These are phyloP conservation scores for Benincasa hispida DNA, from an alignment of 306 rosid genomes.

Conservation along the genomic window DNA sequence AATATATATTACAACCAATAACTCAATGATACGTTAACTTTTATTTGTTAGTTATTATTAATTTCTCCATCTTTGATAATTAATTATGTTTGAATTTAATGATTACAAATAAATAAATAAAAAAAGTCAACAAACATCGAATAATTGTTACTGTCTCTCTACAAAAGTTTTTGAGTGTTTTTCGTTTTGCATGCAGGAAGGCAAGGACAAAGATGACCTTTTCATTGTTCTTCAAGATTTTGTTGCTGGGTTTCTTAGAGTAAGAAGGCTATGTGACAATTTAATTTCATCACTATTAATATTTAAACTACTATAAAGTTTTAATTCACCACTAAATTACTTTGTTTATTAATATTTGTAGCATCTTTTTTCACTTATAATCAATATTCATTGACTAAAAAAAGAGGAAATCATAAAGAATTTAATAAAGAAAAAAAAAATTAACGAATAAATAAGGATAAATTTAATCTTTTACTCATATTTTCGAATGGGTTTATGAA, in stretches of 20 bases:
- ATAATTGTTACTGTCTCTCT: background rate
- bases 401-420: background rate
- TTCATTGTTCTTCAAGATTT: slow-evolving; percentile 20
- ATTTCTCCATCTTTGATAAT: too few species aligned
- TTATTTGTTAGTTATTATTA: too few species aligned
- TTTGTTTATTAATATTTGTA: background rate
- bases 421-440: too few species aligned
- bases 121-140: background rate
- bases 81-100: background rate
- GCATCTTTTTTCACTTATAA: too few species aligned
- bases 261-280: background rate
- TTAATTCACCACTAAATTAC: background rate
- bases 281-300: background rate
- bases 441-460: background rate
- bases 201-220: slow-evolving; percentile 37
- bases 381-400: too few species aligned
- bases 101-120: too few species aligned
- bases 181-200: slow-evolving; percentile 16
- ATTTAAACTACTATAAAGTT: background rate
- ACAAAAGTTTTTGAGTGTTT: background rate
- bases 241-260: slow-evolving; percentile 27
- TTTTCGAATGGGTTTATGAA: background rate
- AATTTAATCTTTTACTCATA: background rate
- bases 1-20: background rate
- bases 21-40: too few species aligned